These are phyloP conservation scores for Salvia splendens DNA, from an alignment of 257 asterid genomes.

Conservation along the genomic window DNA sequence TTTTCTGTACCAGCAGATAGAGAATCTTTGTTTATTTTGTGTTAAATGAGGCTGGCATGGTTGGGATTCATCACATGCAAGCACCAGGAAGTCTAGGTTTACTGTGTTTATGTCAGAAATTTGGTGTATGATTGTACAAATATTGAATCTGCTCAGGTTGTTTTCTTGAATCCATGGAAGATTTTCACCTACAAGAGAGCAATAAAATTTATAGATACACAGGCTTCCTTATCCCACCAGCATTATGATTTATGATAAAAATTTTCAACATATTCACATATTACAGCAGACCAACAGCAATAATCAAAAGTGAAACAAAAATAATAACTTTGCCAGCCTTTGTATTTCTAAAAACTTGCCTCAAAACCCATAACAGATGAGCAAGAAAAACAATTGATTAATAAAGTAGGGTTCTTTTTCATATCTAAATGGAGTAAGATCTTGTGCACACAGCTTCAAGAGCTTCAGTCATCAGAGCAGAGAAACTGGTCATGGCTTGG, in stretches of 20 bases:
- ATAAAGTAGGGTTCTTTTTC: neutral
- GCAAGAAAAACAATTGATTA: slow-evolving; percentile 3
- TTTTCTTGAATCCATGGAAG: slow-evolving; percentile 4
- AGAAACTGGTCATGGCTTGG: slow-evolving; percentile 96
- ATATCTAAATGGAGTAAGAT: slow-evolving; percentile 70
- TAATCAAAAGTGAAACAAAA: slow-evolving; percentile 14
- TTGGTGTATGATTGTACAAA: slow-evolving; percentile 9
- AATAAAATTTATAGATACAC: slow-evolving; percentile 38
- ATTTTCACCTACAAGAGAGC: slow-evolving; percentile 1
- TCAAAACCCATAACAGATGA: slow-evolving; percentile 32
- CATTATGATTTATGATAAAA: slow-evolving; percentile 40
- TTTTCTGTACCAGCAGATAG: slow-evolving; percentile 16
- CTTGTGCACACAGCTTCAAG: slow-evolving; percentile 76
- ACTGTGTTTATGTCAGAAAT: slow-evolving; percentile 4
- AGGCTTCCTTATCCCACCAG: slow-evolving; percentile 41
- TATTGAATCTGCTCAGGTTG: slow-evolving; percentile 20
- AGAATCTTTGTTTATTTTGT: slow-evolving; percentile 1
- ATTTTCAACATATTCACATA: slow-evolving; percentile 69
- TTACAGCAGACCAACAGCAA: slow-evolving; percentile 21
- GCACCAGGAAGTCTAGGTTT: slow-evolving; percentile 17
- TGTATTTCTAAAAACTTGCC: slow-evolving; percentile 42
- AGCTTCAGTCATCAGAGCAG: slow-evolving; percentile 73
- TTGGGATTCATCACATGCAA: slow-evolving; percentile 27
- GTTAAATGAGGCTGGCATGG: slow-evolving; percentile 17
- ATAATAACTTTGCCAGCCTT: slow-evolving; percentile 43